Base-by-base conservation (phyloP, 208 protist species). In the Leishmania aethiopica region DNA sequence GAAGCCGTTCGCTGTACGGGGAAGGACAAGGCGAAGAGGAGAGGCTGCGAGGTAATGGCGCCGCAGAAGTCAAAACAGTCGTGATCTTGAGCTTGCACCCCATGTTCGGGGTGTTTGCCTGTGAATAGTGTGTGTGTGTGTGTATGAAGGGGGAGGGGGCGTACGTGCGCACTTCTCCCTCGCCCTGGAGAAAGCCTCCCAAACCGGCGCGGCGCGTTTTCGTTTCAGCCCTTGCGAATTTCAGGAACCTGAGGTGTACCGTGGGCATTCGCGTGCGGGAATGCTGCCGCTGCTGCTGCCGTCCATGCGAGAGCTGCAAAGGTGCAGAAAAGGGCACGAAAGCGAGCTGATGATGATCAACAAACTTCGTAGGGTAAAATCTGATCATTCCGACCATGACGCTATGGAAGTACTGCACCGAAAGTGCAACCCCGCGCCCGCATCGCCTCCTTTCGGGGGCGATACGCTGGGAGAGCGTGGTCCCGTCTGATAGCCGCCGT, bases 321-420 rank as follows among this genome's bases (percentile, higher is more conserved):
- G 0, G 66, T 4, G 66, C 47, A 37, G 47, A 25, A 37, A 53
- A 40, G 47, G 8, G 32, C 22, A 10, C 28, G 32, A 7, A 53
- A 49, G 76, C 60, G 77, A 55, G 35, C 51, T 40, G 13, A 45
- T 66, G 60, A 79, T 74, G 57, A 70, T 75, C n/a, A 64, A 71
- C 45, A 66, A 80, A 87, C 82, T 87, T 91, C 80, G 88, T 91
- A 89, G 88, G 88, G 88, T 89, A 91, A 91, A 91, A 91, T 89
- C 88, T 89, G 88, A 89, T 60, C 57, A 75, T 40, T 55, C 82
- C 76, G 82, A 85, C 82, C 77, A 19, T 80, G 77, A 85, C 82
- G 82, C 60, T 81, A 85, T 72, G 2, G 79, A 82, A 82, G 79
- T 82, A 71, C 40, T 80, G 67, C 79, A 77, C 51, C 3, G 35